Evolutionary conservation across 208 protist genomes (phyloP).

Genomic region (Trypanosoma rangeli): DNA sequence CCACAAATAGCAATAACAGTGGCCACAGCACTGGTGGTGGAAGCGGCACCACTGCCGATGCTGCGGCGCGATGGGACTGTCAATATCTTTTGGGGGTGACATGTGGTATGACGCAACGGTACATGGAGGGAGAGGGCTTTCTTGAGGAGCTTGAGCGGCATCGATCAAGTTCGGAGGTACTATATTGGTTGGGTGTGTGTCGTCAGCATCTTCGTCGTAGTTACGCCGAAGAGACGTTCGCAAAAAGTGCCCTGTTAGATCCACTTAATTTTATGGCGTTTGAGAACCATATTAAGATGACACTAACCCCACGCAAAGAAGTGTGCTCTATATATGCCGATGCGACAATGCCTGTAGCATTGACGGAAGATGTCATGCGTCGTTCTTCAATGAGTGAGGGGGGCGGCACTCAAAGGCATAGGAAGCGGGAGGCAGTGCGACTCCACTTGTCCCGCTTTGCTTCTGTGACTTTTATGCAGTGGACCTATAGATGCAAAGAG

Average conservation of each 20-base stretch:
- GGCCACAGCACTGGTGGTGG: constrained; percentile 4
- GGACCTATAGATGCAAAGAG: constrained; percentile 28
- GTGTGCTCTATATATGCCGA: constrained; percentile 20
- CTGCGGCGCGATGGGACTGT: constrained; percentile 63
- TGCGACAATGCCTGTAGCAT: not conserved
- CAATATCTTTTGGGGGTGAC: constrained; percentile 81
- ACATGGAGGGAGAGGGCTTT: constrained; percentile 55
- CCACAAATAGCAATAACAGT: not conserved
- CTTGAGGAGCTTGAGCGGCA: constrained; percentile 46
- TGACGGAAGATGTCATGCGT: not conserved
- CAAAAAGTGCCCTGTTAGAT: constrained; percentile 29
- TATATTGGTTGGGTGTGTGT: constrained; percentile 72
- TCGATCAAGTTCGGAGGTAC: constrained; percentile 29
- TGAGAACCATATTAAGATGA: constrained; percentile 39
- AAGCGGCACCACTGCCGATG: constrained; percentile 33
- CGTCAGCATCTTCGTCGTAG: constrained; percentile 25
- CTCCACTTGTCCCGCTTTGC: constrained; percentile 27
- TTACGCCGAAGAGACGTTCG: constrained; percentile 30
- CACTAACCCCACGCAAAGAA: constrained; percentile 18
- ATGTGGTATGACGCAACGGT: constrained; percentile 61
- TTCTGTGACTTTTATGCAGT: constrained; percentile 21
- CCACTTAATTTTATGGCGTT: constrained; percentile 59
- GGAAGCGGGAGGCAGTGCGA: constrained; percentile 23
- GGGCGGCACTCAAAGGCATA: not conserved
- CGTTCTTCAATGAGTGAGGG: not conserved